These are phyloP conservation scores for Gastrolobium villosum DNA, from an alignment of 306 rosid genomes.

Conservation along the genomic window DNA sequence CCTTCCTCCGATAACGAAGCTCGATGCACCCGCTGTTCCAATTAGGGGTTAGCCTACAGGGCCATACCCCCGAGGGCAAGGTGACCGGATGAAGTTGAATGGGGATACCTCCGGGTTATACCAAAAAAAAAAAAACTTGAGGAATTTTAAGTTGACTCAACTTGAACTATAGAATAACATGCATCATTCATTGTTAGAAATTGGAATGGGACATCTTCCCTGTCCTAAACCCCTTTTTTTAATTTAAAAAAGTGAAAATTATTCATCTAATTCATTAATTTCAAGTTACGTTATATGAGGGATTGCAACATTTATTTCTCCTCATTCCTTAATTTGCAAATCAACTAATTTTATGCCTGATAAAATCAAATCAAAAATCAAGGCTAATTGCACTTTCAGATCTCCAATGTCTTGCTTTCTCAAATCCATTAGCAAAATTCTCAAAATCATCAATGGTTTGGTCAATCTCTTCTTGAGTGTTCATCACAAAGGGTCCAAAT, in stretches of 20 bases:
- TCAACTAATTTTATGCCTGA: neutral
- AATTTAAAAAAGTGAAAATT: neutral
- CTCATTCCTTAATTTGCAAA: neutral
- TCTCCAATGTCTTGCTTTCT: slow-evolving; percentile 85
- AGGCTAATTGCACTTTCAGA: slow-evolving; percentile 57
- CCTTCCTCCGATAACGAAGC: too few relatives aligned
- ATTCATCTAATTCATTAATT: neutral
- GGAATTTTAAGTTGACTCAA: too few relatives aligned
- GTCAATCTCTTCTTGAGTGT: slow-evolving; percentile 78
- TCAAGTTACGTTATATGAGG: neutral
- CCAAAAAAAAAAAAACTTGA: too few relatives aligned
- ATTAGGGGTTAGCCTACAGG: too few relatives aligned
- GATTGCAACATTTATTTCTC: neutral
- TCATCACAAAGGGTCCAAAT: slow-evolving; percentile 90
- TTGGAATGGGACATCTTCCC: neutral
- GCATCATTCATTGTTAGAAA: neutral
- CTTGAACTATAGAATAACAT: too few relatives aligned
- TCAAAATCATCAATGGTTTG: slow-evolving; percentile 81
- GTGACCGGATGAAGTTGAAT: too few relatives aligned
- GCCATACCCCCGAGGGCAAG: too few relatives aligned
- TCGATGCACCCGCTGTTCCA: too few relatives aligned
- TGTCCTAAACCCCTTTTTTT: neutral
- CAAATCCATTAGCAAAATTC: slow-evolving; percentile 75
- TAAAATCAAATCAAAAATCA: slow-evolving; percentile 29
- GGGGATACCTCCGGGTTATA: too few relatives aligned